Conservation (phyloP, 768 basidiomycete species). For the Russula dissimulans region DNA sequence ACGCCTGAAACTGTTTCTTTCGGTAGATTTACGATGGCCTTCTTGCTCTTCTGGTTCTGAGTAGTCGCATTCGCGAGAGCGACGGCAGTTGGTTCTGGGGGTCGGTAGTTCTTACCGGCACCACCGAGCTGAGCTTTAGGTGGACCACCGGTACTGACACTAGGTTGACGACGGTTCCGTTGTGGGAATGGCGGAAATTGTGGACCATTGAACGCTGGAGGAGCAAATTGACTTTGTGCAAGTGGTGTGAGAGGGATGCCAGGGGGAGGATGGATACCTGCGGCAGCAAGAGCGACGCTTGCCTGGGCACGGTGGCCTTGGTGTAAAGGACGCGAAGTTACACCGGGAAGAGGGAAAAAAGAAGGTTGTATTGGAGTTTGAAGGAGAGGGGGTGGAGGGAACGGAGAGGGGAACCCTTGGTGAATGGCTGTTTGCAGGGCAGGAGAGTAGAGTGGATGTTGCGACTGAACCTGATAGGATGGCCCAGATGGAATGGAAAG, state of each 20-base stretch:
- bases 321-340: slow-evolving; percentile 42
- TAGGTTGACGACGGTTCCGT: slow-evolving; percentile 55
- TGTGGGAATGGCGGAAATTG: slow-evolving; percentile 33
- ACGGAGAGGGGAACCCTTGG: slow-evolving; percentile 47
- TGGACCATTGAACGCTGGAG: slow-evolving; percentile 37
- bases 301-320: slow-evolving; percentile 43
- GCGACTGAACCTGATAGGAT: slow-evolving; percentile 47
- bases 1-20: slow-evolving; percentile 44
- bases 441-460: slow-evolving; percentile 51
- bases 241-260: slow-evolving; percentile 55
- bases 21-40: slow-evolving; percentile 61
- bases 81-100: slow-evolving; percentile 40
- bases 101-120: slow-evolving; percentile 66
- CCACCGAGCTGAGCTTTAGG: slow-evolving; percentile 81
- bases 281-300: slow-evolving; percentile 56
- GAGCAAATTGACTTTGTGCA: slow-evolving; percentile 44
- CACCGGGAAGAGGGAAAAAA: slow-evolving; percentile 42
- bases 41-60: slow-evolving; percentile 45
- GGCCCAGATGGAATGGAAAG: slow-evolving; percentile 45
- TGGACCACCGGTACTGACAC: slow-evolving; percentile 73
- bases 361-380: slow-evolving; percentile 72
- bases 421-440: slow-evolving; percentile 52
- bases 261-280: slow-evolving; percentile 47
- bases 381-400: slow-evolving; percentile 37
- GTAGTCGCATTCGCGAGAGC: slow-evolving; percentile 12